Evolutionary conservation across 139 green algal genomes (phyloP), one percentile per base, ranked within the genome.

Genomic region (Micromonas pusilla): DNA sequence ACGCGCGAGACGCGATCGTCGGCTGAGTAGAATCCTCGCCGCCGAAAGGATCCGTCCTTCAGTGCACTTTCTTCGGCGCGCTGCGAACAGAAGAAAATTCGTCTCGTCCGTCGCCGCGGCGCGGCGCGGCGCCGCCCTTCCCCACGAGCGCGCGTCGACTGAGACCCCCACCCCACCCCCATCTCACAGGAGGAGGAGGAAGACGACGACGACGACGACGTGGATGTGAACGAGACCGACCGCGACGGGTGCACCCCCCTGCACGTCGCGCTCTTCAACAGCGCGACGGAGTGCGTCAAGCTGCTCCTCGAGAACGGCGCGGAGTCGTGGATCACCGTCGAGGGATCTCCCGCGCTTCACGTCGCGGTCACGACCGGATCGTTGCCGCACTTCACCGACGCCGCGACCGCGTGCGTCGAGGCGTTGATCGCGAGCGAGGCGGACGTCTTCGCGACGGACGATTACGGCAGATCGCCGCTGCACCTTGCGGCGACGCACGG

Each of bases 251-350:
- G 85, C 75, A 93, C 91, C 16, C 89, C 92, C 0, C 73, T 97
- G 62, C 91, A 97, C 83, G 54, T 96, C 0, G 90, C 91, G 30
- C 80, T 96, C 26, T 79, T 96, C 3, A 83, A 90, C 36, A 90
- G 90, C 87, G 36, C 9, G 3, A 36, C 32, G 26, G 3, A 76
- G 60, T 64, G 52, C 52, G 67, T 64, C 1, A 33, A 38, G 52
- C 38, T 79, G 62, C 83, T 96, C 34, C 76, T 96, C 1, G 85
- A 87, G 30, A 57, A 70, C 6, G 84, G 83, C 20, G 83, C 86
- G 4, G 52, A 77, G 26, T 3, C 63, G 33, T 38, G 25, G 21
- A 62, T 77, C 16, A 73, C 62, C 23, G 91, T 86, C 67, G 91
- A 95, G 72, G 90, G 90, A 3, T 89, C 85, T n/a, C 87, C 87